Evolutionary conservation across 1,139 yeast genomes (phyloP).

Genomic region (Candida tetrigidarum): DNA sequence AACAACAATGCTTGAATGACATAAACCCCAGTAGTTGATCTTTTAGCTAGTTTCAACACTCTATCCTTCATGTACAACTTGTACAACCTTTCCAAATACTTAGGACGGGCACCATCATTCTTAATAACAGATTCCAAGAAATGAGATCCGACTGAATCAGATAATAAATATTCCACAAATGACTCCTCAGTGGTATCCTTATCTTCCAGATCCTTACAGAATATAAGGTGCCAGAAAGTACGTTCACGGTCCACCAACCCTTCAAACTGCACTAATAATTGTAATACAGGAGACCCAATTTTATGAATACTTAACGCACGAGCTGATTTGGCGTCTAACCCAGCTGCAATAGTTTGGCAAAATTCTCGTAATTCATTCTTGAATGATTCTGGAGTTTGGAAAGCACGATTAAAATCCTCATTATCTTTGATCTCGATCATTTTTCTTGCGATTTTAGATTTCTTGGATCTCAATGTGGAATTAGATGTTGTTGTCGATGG

Average conservation of each 20-base stretch:
- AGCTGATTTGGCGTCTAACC: slow-evolving; percentile 50
- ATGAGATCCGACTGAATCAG: slow-evolving; percentile 92
- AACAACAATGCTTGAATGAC: slow-evolving; percentile 73
- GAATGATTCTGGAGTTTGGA: slow-evolving; percentile 76
- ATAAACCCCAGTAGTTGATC: slow-evolving; percentile 82
- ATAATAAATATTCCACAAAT: slow-evolving; percentile 79
- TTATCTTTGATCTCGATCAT: slow-evolving; percentile 88
- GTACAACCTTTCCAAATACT: slow-evolving; percentile 72
- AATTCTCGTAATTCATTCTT: slow-evolving; percentile 58
- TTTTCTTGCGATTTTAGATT: slow-evolving; percentile 87
- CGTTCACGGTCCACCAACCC: slow-evolving; percentile 77
- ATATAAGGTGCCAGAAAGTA: slow-evolving; percentile 62
- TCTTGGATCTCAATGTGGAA: slow-evolving; percentile 81
- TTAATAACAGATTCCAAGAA: slow-evolving; percentile 76
- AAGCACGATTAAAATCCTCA: slow-evolving; percentile 65
- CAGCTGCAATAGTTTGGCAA: slow-evolving; percentile 39
- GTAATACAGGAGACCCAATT: slow-evolving; percentile 87
- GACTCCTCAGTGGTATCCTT: slow-evolving; percentile 72
- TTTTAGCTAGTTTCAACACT: slow-evolving; percentile 68
- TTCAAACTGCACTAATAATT: slow-evolving; percentile 79
- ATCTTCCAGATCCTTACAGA: slow-evolving; percentile 47
- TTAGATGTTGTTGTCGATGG: slow-evolving; percentile 79
- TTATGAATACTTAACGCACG: slow-evolving; percentile 80
- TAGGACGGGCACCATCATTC: slow-evolving; percentile 63
- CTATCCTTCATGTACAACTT: slow-evolving; percentile 74